These are phyloP conservation scores for Komagataella populi DNA, from an alignment of 805 yeast species.

Conservation along the genomic window DNA sequence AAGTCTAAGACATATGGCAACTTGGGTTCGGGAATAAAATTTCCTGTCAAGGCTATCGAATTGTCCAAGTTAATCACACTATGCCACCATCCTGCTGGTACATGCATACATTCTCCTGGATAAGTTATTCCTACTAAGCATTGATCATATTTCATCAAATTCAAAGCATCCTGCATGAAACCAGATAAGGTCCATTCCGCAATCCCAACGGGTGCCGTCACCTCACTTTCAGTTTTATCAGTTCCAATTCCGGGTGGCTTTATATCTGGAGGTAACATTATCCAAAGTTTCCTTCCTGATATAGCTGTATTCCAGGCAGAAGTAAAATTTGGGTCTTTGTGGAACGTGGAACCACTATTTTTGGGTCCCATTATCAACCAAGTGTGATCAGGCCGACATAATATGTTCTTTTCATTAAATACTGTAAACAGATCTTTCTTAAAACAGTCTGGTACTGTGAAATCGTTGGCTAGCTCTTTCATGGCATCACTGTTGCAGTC, in stretches of 20 bases:
- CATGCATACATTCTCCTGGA: constrained; percentile 77
- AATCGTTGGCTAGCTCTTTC: constrained; percentile 38
- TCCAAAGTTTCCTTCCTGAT: constrained; percentile 70
- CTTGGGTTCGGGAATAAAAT: constrained; percentile 63
- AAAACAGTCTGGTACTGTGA: constrained; percentile 39
- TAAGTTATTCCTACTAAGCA: constrained; percentile 62
- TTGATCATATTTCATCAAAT: constrained; percentile 26
- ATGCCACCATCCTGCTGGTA: constrained; percentile 98
- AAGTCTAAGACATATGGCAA: constrained; percentile 53
- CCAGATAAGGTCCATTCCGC: constrained; percentile 88
- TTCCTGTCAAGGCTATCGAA: constrained; percentile 79
- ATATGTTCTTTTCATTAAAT: constrained; percentile 21
- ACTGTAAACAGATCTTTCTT: constrained; percentile 46
- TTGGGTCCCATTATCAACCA: constrained; percentile 84
- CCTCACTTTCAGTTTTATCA: constrained; percentile 69
- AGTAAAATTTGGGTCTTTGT: constrained; percentile 85
- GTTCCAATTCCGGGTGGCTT: constrained; percentile 82
- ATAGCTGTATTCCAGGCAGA: constrained; percentile 83
- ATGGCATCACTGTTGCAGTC: constrained; percentile 71
- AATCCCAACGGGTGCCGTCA: constrained; percentile 81
- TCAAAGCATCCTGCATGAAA: constrained; percentile 56
- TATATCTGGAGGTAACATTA: constrained; percentile 69
- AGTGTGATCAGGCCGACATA: constrained; percentile 77
- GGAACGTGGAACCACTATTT: constrained; percentile 80
- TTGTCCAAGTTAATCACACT: constrained; percentile 76